Conservation (phyloP, 768 basidiomycete genomes). For the Termitomyces sp. region DNA sequence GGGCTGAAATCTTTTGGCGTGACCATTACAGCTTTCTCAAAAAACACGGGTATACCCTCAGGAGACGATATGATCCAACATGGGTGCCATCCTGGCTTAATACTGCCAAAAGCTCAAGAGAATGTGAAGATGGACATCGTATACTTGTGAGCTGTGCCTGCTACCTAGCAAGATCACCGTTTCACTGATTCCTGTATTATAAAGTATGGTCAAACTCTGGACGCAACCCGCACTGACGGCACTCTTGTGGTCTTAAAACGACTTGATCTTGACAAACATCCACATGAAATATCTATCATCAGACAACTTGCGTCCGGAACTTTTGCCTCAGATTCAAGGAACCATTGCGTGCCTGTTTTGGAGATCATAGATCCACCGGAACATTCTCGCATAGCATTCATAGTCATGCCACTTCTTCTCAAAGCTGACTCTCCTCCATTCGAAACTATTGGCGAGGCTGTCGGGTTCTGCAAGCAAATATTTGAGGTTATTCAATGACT, state of each 20-base stretch:
- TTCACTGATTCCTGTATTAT: no score
- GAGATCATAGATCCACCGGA: constrained; percentile 13
- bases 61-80: not conserved
- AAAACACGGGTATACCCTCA: not conserved
- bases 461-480: not conserved
- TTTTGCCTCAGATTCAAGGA: constrained; percentile 15
- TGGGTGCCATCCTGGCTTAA: not conserved
- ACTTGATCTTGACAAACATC: constrained; percentile 5
- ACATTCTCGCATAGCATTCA: constrained; percentile 4
- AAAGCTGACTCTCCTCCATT: not conserved
- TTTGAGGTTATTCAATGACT: not conserved
- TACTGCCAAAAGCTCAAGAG: not conserved
- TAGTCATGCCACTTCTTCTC: constrained; percentile 21
- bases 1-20: not conserved
- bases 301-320: constrained; percentile 12
- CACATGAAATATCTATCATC: constrained; percentile 24
- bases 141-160: not conserved
- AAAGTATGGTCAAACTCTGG: constrained; percentile 10
- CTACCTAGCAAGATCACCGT: no score
- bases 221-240: constrained; percentile 24
- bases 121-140: not conserved
- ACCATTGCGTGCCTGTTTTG: constrained; percentile 25
- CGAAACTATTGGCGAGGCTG: not conserved
- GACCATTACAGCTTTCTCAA: not conserved
- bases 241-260: constrained; percentile 21